These are phyloP conservation scores for Trichoderma parareesei DNA, from an alignment of 495 filamentous ascomycete species.

Conservation along the genomic window DNA sequence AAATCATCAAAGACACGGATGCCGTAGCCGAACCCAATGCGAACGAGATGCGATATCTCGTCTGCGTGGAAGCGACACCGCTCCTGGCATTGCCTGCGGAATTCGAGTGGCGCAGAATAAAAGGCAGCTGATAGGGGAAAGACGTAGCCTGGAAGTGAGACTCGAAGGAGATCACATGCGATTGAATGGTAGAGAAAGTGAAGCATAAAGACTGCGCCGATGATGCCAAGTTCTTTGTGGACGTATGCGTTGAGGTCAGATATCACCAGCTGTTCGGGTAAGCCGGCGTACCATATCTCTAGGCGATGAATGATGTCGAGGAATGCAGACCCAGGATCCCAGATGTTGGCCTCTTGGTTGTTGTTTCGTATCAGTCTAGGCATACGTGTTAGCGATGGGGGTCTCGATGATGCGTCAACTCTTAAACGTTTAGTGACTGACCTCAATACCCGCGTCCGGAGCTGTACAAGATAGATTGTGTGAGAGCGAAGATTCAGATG, in stretches of 20 bases:
- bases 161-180: constrained; percentile 6
- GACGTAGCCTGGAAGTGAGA: constrained; percentile 12
- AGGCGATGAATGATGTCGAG: constrained; percentile 9
- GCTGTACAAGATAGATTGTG: constrained; percentile 11
- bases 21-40: constrained; percentile 3
- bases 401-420: background rate
- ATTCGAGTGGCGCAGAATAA: background rate
- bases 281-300: constrained; percentile 4
- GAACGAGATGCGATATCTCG: constrained; percentile 11
- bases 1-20: constrained; percentile 10
- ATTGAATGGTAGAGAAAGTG: constrained; percentile 13
- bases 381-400: background rate
- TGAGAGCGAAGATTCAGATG: constrained; percentile 7
- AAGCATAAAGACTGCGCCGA: constrained; percentile 12
- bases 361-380: constrained; percentile 6
- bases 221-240: constrained; percentile 12
- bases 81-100: constrained; percentile 13
- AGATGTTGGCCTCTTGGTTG: background rate
- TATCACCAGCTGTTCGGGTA: constrained; percentile 11
- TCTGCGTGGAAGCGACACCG: constrained; percentile 13
- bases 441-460: constrained; percentile 11
- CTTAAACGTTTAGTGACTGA: background rate
- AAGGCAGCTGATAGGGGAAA: constrained; percentile 12
- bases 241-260: constrained; percentile 11
- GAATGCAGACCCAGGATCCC: constrained; percentile 9